phyloP scores from a whole-genome alignment of 805 yeast species.

The Cyberlindnera mrakii region DNA sequence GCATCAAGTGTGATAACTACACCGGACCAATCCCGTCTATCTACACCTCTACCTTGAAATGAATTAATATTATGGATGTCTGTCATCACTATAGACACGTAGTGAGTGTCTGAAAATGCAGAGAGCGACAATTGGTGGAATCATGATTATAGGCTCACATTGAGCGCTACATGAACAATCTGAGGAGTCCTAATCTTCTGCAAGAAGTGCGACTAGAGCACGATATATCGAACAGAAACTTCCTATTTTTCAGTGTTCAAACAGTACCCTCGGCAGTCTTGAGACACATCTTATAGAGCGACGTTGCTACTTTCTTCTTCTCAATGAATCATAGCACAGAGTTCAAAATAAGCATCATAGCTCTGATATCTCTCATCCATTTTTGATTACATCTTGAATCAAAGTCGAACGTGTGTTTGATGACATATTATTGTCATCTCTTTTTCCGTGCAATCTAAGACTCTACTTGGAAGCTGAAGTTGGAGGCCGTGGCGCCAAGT shows the following conservation, averaged over 20 bases:
- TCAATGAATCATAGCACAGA: slow-evolving; percentile 80
- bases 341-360: too few relatives aligned
- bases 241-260: slow-evolving; percentile 49
- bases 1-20: slow-evolving; percentile 16
- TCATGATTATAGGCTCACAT: too few relatives aligned
- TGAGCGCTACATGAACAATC: slow-evolving; percentile 2
- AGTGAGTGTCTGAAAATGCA: not conserved
- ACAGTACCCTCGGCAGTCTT: slow-evolving; percentile 60
- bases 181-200: not conserved
- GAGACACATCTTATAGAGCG: slow-evolving; percentile 61
- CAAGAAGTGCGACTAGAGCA: too few relatives aligned
- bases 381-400: slow-evolving; percentile 53
- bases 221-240: not conserved
- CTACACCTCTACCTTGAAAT: slow-evolving; percentile 7
- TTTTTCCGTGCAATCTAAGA: slow-evolving; percentile 52
- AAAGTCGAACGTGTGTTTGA: slow-evolving; percentile 68
- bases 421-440: slow-evolving; percentile 39
- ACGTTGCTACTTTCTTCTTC: slow-evolving; percentile 61
- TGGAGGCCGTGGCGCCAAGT: slow-evolving; percentile 43
- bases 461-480: slow-evolving; percentile 67
- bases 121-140: too few relatives aligned
- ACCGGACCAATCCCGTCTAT: slow-evolving; percentile 17
- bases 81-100: not conserved
- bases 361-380: slow-evolving; percentile 48
- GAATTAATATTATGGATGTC: not conserved